A percentile compares a stretch with the other conserved stretches of the same genome.
Evolutionary conservation across 352 stramenopile genomes (phyloP).

Genomic region (Phytopythium montanum): DNA sequence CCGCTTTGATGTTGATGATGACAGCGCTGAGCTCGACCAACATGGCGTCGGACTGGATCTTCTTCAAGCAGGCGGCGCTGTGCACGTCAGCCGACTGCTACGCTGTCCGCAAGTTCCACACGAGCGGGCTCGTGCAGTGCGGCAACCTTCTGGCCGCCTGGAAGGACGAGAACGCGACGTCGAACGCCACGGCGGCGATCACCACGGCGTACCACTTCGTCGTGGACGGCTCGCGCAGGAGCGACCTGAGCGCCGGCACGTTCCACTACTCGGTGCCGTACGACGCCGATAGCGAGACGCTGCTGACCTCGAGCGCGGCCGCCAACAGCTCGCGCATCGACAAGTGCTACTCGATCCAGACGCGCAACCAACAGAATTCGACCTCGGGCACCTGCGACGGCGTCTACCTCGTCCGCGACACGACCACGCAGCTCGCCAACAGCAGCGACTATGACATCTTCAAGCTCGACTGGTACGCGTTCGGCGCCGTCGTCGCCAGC

Average conservation of each 20-base stretch:
- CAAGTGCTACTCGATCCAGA: slow-evolving; percentile 68
- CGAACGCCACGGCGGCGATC: slow-evolving; percentile 10
- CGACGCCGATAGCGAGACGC: slow-evolving; percentile 11
- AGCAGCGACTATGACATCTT: slow-evolving; percentile 60
- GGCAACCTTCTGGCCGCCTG: slow-evolving; percentile 62
- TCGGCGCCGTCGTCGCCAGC: slow-evolving; percentile 51
- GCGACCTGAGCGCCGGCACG: slow-evolving; percentile 57
- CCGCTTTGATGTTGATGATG: not conserved
- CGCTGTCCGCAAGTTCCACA: slow-evolving; percentile 53
- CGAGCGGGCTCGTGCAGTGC: slow-evolving; percentile 61
- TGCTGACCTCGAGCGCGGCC: slow-evolving; percentile 20
- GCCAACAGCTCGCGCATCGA: slow-evolving; percentile 40
- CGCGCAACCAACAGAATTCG: slow-evolving; percentile 54
- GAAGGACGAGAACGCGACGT: slow-evolving; percentile 40
- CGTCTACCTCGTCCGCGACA: slow-evolving; percentile 67
- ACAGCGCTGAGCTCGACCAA: slow-evolving; percentile 44
- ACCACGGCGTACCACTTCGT: slow-evolving; percentile 58
- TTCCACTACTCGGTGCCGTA: slow-evolving; percentile 57
- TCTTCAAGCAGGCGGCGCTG: slow-evolving; percentile 51
- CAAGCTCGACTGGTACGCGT: slow-evolving; percentile 45
- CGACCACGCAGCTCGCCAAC: slow-evolving; percentile 45
- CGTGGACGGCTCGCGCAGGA: slow-evolving; percentile 61
- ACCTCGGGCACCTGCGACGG: slow-evolving; percentile 43
- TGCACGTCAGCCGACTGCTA: slow-evolving; percentile 65
- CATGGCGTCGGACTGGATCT: slow-evolving; percentile 59